Conservation (phyloP, 306 rosid species). For the Quercus rubra region DNA sequence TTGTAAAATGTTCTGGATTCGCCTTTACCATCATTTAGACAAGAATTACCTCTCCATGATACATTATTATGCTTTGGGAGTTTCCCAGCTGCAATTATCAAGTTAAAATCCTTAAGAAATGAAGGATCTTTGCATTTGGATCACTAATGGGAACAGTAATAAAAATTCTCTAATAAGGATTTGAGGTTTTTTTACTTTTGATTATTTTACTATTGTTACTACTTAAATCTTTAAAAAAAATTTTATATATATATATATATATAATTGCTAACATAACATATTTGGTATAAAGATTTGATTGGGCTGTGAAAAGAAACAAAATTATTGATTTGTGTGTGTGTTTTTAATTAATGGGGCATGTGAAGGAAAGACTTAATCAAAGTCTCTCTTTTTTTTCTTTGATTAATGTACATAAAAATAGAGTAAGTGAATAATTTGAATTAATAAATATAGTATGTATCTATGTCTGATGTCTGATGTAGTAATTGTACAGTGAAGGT, state of each 20-base stretch:
- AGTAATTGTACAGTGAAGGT: neutral
- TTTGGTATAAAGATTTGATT: neutral
- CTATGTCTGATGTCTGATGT: no score
- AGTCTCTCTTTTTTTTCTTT: neutral
- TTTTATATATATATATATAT: neutral
- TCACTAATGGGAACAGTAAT: neutral
- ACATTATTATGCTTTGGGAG: conserved; percentile 94
- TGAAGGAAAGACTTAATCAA: neutral
- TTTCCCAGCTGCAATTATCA: conserved; percentile 63
- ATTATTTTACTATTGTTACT: no score
- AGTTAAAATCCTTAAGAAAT: neutral
- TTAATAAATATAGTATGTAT: no score
- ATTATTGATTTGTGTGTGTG: no score
- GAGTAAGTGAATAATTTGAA: no score
- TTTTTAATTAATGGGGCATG: no score
- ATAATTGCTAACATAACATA: neutral
- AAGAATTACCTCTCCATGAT: conserved; percentile 93
- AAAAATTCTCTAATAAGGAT: neutral
- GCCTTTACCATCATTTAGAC: conserved; percentile 61
- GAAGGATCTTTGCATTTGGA: neutral
- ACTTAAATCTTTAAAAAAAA: neutral
- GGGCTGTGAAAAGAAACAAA: no score
- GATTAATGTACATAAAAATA: no score
- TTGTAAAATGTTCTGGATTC: conserved; percentile 39
- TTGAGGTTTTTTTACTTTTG: no score